These are phyloP conservation scores for Isabelozyma pseudorhagii DNA, from an alignment of 805 yeast species.

Conservation along the genomic window DNA sequence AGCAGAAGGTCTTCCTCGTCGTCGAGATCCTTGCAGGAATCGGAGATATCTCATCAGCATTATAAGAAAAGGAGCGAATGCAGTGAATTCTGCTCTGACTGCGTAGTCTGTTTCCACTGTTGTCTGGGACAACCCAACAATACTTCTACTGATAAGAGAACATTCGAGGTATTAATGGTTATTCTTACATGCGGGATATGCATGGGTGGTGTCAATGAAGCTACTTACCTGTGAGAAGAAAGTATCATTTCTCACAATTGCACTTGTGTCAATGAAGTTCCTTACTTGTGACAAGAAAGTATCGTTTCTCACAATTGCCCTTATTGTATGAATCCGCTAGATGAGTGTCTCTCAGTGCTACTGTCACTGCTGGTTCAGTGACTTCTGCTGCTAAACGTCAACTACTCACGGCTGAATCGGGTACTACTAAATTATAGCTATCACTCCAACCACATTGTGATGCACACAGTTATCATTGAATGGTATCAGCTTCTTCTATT, in stretches of 20 bases:
- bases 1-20: slow-evolving; percentile 3
- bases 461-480: too few species aligned
- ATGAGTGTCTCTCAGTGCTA: too few species aligned
- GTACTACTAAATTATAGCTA: too few species aligned
- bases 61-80: slow-evolving; percentile 9
- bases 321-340: too few species aligned
- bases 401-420: too few species aligned
- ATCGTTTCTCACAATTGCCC: neutral
- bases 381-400: too few species aligned
- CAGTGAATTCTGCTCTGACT: slow-evolving; percentile 10
- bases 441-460: too few species aligned
- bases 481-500: too few species aligned
- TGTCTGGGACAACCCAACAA: slow-evolving; percentile 6
- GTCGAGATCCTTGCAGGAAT: slow-evolving; percentile 9
- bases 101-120: slow-evolving; percentile 8
- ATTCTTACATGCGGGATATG: slow-evolving; percentile 1
- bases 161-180: slow-evolving; percentile 3
- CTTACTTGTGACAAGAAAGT: neutral
- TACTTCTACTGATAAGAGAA: slow-evolving; percentile 6
- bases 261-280: neutral
- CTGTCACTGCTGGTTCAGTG: too few species aligned
- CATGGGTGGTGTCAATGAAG: neutral
- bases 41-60: slow-evolving; percentile 7
- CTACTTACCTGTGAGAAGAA: neutral
- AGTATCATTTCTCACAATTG: neutral